Base-by-base conservation (phyloP, 176 grass and related monocot species). In the Avena eriantha region DNA sequence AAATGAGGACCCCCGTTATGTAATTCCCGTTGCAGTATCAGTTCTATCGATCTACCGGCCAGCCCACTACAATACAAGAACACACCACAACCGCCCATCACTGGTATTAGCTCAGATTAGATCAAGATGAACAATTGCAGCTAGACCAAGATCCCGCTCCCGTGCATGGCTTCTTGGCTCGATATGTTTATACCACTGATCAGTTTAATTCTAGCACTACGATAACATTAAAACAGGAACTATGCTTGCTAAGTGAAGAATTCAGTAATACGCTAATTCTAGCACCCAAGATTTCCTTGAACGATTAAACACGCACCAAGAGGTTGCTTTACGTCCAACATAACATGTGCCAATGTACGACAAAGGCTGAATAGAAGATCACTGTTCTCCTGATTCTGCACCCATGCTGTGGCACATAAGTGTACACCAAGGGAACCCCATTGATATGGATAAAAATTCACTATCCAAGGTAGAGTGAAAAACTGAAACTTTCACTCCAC, bases 381-480 rank as follows among this genome's bases (percentile, higher is more conserved):
- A 34, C 10, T 80, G 14, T 23, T 64, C 39, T 80, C 39, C 58
- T 19, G 48, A 80, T 48, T 65, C 22, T 65, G 58, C 26, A 68
- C 33, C 3, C 26, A 68, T 81, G 18, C 5, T 81, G 26, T 68
- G 60, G 45, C 11, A 81, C 61, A 50, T 10, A 68, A 68, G 79
- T 51, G 29, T 67, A 48, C 63, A 81, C 23, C 45, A 81, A 49
- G 26, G 26, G 17, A 81, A 35, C 10, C 61, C 24, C 17, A 68
- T 34, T 35, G 45, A 81, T n/a, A 51, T 33, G 18, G 45, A 81
- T 22, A 24, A 51, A 51, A 13, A 51, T 67, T 81, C 11, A 51
- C 22, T 81, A n/a, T 81, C 75, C 33, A 57, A 36, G 50, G 17
- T 81, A 81, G 61, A 66, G 24, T 51, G 26, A 33, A 68, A 81